Conservation (phyloP, 2,329 filamentous ascomycete genomes). For the Colletotrichum sp. region DNA sequence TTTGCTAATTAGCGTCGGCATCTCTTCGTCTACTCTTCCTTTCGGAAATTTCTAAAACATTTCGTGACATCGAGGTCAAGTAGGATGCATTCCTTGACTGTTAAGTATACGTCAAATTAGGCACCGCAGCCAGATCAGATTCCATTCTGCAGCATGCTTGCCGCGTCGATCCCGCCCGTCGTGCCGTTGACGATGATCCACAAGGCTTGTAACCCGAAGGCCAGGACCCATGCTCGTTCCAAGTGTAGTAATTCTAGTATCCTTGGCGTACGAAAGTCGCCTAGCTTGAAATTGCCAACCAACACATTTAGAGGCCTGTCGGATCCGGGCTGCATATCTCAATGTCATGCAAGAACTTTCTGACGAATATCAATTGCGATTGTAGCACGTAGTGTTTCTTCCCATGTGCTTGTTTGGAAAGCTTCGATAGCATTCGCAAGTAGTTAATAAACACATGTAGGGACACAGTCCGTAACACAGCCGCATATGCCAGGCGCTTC, state of each 20-base stretch:
- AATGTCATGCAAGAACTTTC: neutral
- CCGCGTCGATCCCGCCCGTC: neutral
- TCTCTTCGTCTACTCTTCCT: neutral
- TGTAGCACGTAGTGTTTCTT: accelerated
- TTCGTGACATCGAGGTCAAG: neutral
- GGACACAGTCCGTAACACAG: neutral
- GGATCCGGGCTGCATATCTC: accelerated
- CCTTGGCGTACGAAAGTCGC: neutral
- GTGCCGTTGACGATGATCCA: neutral
- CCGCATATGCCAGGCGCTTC: neutral
- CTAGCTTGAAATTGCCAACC: neutral
- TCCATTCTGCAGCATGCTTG: neutral
- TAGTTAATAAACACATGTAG: accelerated
- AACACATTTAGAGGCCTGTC: neutral
- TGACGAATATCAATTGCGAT: neutral
- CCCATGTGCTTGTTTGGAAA: neutral
- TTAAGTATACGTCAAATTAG: neutral
- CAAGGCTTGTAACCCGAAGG: neutral
- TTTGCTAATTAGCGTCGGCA: neutral
- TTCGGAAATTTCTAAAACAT: accelerated
- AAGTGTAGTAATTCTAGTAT: neutral
- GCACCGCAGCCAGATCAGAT: neutral
- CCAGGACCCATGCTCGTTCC: neutral
- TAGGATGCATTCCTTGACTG: neutral
- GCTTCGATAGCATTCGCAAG: neutral